A percentile compares a stretch with the other conserved stretches of the same genome.
Evolutionary conservation across 2,329 filamentous ascomycete species (phyloP).

Genomic region (Arthrobotrys megalospora): DNA sequence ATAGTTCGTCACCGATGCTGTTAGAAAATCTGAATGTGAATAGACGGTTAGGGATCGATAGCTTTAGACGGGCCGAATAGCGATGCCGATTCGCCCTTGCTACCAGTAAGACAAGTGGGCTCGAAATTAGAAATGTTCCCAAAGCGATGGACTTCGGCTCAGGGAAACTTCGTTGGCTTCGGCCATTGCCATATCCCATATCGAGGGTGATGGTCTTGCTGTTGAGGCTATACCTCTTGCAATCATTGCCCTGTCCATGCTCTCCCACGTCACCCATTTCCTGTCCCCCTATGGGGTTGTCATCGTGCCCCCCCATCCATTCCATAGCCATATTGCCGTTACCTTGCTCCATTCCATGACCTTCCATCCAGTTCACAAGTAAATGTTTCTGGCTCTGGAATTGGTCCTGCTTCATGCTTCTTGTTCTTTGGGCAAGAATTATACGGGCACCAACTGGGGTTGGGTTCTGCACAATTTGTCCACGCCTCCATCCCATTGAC

Average conservation of each 20-base stretch:
- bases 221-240: background rate
- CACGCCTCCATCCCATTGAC: background rate
- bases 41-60: too few species aligned
- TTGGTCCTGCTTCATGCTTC: constrained; percentile 24
- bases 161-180: background rate
- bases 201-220: constrained; percentile 7
- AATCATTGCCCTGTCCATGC: background rate
- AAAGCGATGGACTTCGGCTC: background rate
- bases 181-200: background rate
- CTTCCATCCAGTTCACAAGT: too few species aligned
- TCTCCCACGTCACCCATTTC: background rate
- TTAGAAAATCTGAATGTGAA: background rate
- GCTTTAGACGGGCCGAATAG: background rate
- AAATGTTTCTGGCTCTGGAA: constrained; percentile 27
- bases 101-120: background rate
- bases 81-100: constrained; percentile 10
- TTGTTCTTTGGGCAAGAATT: constrained; percentile 34
- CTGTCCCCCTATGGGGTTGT: background rate
- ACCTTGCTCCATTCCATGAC: too few species aligned
- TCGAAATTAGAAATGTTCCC: background rate
- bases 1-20: background rate
- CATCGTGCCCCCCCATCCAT: background rate
- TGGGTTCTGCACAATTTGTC: too few species aligned
- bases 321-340: background rate
- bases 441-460: constrained; percentile 1